Conservation (phyloP, 176 grass and related monocot species). For the Hordeum marinum region DNA sequence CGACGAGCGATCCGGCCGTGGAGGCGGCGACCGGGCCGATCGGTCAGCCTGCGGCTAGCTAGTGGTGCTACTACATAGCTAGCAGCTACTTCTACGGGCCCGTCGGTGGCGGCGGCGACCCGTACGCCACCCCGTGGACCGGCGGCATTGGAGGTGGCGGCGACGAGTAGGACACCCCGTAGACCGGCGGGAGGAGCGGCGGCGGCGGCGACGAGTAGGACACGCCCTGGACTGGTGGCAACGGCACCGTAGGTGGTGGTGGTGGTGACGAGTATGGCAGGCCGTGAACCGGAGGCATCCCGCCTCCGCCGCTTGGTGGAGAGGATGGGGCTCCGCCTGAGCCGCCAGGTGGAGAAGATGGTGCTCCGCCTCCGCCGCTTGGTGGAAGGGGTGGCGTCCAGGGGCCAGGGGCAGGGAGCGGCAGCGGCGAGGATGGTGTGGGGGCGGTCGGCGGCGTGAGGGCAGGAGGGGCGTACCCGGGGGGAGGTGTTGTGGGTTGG, state of each 20-base stretch:
- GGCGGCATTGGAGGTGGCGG: conserved; percentile 32
- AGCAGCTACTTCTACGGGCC: neutral
- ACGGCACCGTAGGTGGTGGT: neutral
- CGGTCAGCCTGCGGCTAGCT: too few relatives aligned
- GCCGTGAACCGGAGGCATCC: neutral
- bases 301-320: too few relatives aligned
- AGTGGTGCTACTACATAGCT: neutral
- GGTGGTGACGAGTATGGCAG: conserved; percentile 45
- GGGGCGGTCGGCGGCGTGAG: conserved; percentile 9
- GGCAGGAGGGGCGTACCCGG: conserved; percentile 36
- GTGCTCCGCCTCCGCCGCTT: neutral
- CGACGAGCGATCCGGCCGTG: neutral
- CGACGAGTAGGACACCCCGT: conserved; percentile 46
- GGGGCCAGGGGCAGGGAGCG: neutral
- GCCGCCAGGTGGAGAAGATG: too few relatives aligned
- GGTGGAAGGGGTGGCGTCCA: conserved; percentile 26
- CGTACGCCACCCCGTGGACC: conserved; percentile 32
- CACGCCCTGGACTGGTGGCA: conserved; percentile 34
- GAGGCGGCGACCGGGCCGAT: conserved; percentile 5
- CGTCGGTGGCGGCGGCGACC: conserved; percentile 40
- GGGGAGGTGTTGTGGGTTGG: conserved; percentile 21
- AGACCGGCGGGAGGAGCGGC: conserved; percentile 28
- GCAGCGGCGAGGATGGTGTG: neutral
- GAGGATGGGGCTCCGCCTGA: too few relatives aligned
- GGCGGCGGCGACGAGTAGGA: conserved; percentile 45